Evolutionary conservation across 2,329 filamentous ascomycete species (phyloP).

Genomic region (Nothomitra cinnamomea): DNA sequence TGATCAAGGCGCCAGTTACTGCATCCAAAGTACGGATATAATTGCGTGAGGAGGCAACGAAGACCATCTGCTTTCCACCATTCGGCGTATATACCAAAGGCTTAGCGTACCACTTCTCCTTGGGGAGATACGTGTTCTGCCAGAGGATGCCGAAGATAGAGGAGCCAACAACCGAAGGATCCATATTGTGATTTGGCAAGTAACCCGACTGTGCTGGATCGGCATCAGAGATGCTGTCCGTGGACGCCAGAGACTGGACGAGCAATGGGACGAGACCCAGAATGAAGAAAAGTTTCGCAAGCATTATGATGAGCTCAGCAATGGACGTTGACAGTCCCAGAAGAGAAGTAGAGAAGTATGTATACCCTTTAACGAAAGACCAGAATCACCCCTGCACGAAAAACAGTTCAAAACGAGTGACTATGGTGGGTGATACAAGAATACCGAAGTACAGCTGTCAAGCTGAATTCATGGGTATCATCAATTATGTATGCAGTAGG

Average conservation of each 20-base stretch:
- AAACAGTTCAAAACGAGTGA: too few species aligned
- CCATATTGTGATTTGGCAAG: slow-evolving; percentile 25
- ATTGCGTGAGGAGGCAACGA: slow-evolving; percentile 24
- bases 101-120: slow-evolving; percentile 30
- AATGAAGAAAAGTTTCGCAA: not conserved
- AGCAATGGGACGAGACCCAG: not conserved
- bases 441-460: too few species aligned
- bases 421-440: too few species aligned
- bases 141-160: slow-evolving; percentile 23
- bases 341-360: too few species aligned
- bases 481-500: too few species aligned
- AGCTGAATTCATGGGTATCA: too few species aligned
- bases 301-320: not conserved
- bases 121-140: slow-evolving; percentile 14
- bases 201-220: slow-evolving; percentile 23
- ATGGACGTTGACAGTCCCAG: not conserved
- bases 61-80: slow-evolving; percentile 21
- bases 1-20: too few species aligned
- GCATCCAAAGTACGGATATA: slow-evolving; percentile 25
- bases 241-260: slow-evolving; percentile 9
- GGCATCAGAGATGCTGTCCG: slow-evolving; percentile 16
- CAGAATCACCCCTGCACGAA: too few species aligned
- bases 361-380: too few species aligned
- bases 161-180: slow-evolving; percentile 20
- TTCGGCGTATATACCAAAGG: slow-evolving; percentile 27